Conservation (phyloP, 2,329 filamentous ascomycete species). For the Dothistroma septosporum region DNA sequence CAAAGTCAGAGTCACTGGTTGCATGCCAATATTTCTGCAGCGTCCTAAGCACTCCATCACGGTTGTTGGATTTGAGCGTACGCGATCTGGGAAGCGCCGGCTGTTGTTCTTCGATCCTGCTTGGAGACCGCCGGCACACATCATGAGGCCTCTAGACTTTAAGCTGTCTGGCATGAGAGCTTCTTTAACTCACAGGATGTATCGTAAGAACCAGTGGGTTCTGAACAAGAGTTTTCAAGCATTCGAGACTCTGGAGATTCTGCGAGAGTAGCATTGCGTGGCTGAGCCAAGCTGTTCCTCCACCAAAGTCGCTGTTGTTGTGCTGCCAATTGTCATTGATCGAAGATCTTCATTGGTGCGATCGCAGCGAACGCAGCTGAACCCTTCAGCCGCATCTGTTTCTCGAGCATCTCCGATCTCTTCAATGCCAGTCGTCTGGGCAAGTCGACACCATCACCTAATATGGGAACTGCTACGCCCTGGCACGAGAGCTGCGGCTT, state of each 20-base stretch:
- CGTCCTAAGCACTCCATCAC: conserved; percentile 86
- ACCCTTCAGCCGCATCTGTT: not conserved
- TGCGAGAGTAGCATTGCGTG: not conserved
- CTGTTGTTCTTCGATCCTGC: conserved; percentile 86
- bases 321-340: not conserved
- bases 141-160: conserved; percentile 49
- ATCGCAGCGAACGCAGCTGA: not conserved
- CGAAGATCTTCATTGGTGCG: not conserved
- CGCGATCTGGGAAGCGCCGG: conserved; percentile 58
- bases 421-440: not conserved
- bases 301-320: not conserved
- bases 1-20: conserved; percentile 63
- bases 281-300: not conserved
- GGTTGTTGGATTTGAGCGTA: conserved; percentile 76
- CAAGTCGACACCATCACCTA: not conserved
- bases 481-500: not conserved
- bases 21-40: conserved; percentile 85
- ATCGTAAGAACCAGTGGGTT: conserved; percentile 66
- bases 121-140: conserved; percentile 62
- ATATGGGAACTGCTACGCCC: not conserved
- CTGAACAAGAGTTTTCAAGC: conserved; percentile 64
- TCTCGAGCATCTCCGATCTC: not conserved
- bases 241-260: conserved; percentile 60
- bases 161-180: conserved; percentile 37
- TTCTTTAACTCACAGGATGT: conserved; percentile 53